Conservation (phyloP, 2,329 filamentous ascomycete genomes). For the Pseudocercospora eumusae region DNA sequence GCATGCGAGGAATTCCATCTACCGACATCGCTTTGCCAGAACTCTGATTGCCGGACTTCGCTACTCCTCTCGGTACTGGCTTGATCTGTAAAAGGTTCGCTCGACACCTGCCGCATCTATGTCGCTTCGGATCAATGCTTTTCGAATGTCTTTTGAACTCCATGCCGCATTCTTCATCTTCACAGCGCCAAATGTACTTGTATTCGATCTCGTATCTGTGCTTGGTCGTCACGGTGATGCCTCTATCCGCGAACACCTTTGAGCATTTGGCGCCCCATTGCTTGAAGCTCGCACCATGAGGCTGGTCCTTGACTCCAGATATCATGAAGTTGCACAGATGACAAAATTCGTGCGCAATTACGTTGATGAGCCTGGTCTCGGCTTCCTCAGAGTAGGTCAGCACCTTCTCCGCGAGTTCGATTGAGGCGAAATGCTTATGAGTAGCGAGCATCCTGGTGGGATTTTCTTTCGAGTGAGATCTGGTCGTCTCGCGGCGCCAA, state of each 20-base stretch:
- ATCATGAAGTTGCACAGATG: conserved; percentile 93
- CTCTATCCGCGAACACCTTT: conserved; percentile 60
- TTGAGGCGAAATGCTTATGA: conserved; percentile 62
- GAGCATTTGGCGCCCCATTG: conserved; percentile 65
- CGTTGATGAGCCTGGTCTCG: conserved; percentile 66
- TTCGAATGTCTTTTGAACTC: conserved; percentile 83
- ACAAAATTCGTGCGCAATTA: conserved; percentile 95
- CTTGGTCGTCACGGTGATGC: conserved; percentile 80
- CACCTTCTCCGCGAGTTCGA: conserved; percentile 87
- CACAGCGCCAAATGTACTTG: conserved; percentile 86
- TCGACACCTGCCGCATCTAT: conserved; percentile 78
- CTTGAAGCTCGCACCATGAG: conserved; percentile 85
- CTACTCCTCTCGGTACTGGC: conserved; percentile 63
- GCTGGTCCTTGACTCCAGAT: conserved; percentile 69
- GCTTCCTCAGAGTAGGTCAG: conserved; percentile 67
- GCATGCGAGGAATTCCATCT: neutral
- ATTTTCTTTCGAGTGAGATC: conserved; percentile 28
- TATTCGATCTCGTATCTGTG: conserved; percentile 89
- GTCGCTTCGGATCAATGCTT: conserved; percentile 71
- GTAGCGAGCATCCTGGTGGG: conserved; percentile 23
- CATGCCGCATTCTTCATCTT: conserved; percentile 56
- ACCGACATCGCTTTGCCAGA: neutral
- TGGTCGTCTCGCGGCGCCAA: conserved; percentile 51
- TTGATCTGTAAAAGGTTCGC: conserved; percentile 70
- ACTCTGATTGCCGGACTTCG: conserved; percentile 30